Base-by-base conservation (phyloP, 164 flowering plant species). In the Taxillus chinensis region DNA sequence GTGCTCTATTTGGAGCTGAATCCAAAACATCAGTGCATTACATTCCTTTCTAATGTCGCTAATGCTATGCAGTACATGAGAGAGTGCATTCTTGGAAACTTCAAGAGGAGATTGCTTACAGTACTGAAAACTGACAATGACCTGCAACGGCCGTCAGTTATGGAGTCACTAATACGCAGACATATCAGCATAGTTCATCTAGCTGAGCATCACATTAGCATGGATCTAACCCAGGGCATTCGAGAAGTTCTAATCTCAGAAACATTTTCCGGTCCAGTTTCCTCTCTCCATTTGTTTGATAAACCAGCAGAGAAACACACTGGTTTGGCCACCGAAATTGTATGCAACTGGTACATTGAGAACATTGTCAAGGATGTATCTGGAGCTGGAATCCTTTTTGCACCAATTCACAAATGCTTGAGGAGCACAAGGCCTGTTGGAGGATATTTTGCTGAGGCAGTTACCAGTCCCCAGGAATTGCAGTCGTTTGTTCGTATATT, bases 161-260 rank as follows among this genome's bases (percentile, higher is more conserved):
- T 93, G 65, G 97, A 91, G 62, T 75, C 87, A 38, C 77, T 90
- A 59, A 75, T 89, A 53, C 87, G 74, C 62, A 82, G 99, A 67
- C 99, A 93, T 55, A 78, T 81, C 55, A 78, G 86, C 68, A 83
- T 93, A 62, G 72, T 91, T 46, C 95, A 87, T 72, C 73, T 91
- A 13, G 91, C 90, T 7, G 99, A 93, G 79, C 99, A 93, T 77
- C 97, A 93, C 69, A 81, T 93, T 57, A 93, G 95, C 79, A 93
- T 93, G 99, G 97, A 93, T 72, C 86, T 93, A 9, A 90, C 97
- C 4, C 86, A 84, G 62, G 99, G 97, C 12, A 74, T 90, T 41
- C 80, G 95, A 43, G 99, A 93, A 83, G 81, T 87, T 69, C 54
- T 93, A 55, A 85, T 93, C 15, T 51, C 83, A 3, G 99, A 93